Evolutionary conservation across 495 filamentous ascomycete genomes (phyloP), one percentile per base, ranked within the genome.

Genomic region (Penicillium bovifimosum): DNA sequence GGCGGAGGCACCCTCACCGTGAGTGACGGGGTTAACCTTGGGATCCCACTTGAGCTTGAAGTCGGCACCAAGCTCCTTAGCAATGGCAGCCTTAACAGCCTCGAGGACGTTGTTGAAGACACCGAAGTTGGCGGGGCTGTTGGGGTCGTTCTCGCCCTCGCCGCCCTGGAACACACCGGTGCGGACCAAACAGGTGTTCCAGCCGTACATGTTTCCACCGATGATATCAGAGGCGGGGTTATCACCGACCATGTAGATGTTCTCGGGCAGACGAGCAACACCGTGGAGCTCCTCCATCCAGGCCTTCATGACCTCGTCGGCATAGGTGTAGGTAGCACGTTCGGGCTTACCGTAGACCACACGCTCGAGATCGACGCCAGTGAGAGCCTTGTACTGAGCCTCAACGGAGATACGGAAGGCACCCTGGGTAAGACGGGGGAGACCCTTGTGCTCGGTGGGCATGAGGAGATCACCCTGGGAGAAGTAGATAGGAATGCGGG

Each of bases 291-390:
- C 65, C 47, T 86, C 84, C 85, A 88, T 88, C 86, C 85, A 90
- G 42, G 77, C 76, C 20, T 79, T 73, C 39, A 89, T 78, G 9
- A 88, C 85, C 66, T 88, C 86, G 50, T 90, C 86, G 46, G 86
- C 86, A 70, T 87, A 90, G 65, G 84, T 86, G 80, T 90, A 90
- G 20, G 86, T 88, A 18, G 86, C 86, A 45, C 79, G 68, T 70
- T 90, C 86, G 34, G 86, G 86, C 77, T 90, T 90, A 60, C 86
- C 86, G 70, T 90, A 90, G 50, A 90, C 83, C n/a, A 86, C 82
- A 73, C 86, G 86, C 79, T 90, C 86, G 10, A 90, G 78, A 40
- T 89, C 86, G 2, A 77, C 74, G 43, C 86, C 86, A 0, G 86
- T 88, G 41, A 87, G 68, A 17, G 85, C 78, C 68, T 85, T 86